Conservation (phyloP, 768 basidiomycete genomes). For the Exidia glandulosa region DNA sequence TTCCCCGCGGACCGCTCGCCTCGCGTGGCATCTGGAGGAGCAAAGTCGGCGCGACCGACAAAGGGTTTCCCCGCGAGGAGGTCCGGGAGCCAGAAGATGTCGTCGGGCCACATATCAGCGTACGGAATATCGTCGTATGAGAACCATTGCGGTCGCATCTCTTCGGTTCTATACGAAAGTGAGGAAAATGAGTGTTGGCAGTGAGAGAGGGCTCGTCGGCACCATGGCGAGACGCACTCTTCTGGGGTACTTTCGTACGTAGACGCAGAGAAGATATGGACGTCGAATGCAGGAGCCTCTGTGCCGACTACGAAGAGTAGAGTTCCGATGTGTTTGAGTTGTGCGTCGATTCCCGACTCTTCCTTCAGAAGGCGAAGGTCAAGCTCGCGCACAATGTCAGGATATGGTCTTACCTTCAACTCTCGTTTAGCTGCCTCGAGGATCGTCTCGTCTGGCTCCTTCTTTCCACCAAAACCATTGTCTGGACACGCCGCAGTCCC, state of each 20-base stretch:
- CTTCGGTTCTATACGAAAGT: constrained; percentile 54
- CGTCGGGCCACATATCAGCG: constrained; percentile 51
- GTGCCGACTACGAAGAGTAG: constrained; percentile 51
- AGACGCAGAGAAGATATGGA: constrained; percentile 60
- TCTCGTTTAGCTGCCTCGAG: constrained; percentile 65
- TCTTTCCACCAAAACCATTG: constrained; percentile 87
- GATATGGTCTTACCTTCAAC: constrained; percentile 14
- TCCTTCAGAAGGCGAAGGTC: constrained; percentile 37
- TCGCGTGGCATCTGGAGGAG: constrained; percentile 3
- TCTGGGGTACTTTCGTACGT: constrained; percentile 46
- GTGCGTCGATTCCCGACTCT: constrained; percentile 66
- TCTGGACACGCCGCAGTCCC: constrained; percentile 37
- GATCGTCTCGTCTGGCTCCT: constrained; percentile 61
- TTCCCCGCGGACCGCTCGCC: neutral
- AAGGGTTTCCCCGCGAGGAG: constrained; percentile 34
- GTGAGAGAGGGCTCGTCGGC: neutral
- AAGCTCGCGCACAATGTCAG: neutral
- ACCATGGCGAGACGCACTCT: constrained; percentile 40
- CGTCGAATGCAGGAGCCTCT: constrained; percentile 55
- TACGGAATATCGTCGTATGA: constrained; percentile 39
- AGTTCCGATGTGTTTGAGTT: constrained; percentile 50
- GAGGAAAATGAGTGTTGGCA: neutral
- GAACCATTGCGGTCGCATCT: constrained; percentile 84
- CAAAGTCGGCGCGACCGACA: constrained; percentile 39
- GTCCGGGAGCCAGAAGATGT: constrained; percentile 57